Evolutionary conservation across 2,329 filamentous ascomycete species (phyloP), one percentile per base, ranked within the genome.

Genomic region (Aureobasidium melanogenum): DNA sequence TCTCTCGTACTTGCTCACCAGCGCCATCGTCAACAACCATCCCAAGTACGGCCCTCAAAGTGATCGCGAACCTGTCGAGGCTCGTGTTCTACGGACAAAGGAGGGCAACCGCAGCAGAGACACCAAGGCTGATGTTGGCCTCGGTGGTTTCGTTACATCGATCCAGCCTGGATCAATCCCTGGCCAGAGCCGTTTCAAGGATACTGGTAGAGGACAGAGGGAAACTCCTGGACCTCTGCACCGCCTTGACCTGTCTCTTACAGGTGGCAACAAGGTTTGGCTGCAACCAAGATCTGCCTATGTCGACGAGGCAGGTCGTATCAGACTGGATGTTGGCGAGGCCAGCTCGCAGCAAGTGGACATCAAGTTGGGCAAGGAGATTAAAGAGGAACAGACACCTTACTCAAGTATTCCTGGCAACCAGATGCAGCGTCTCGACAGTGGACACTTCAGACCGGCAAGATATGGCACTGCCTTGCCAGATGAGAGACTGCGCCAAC

Each of bases 31-130:
- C 47, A 74, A 79, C 66, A 87, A 87, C 67, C 83, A 87, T 68
- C 82, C 84, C 2, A 69, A 80, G 32, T 80, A 81, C 66, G 85
- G 85, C 4, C 85, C 85, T 10, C 84, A 85, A 67, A 72, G 72
- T 2, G 67, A 74, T 30, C 75, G 75, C 26, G 68, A 77, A 5
- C 84, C 84, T 0, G 76, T 86, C 3, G 71, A 81, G 63, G 82
- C 83, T 5, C 82, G 85, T 64, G 77, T 87, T 22, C 69, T 88
- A 60, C 73, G 77, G 54, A 77, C 80, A 5, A 66, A 68, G 26
- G 77, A 74, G 69, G 69, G 68, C 50, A 69, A 70, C 39, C 71
- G 70, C 62, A 72, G 73, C 38, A 69, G 59, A 5, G 68, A 70
- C 38, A 48, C 61, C 43, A 65, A 69, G 22, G 75, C 76, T 4